A percentile compares a stretch with the other conserved stretches of the same genome.
Evolutionary conservation across 1,284 basidiomycete species (phyloP).

Genomic region (Malassezia equina): DNA sequence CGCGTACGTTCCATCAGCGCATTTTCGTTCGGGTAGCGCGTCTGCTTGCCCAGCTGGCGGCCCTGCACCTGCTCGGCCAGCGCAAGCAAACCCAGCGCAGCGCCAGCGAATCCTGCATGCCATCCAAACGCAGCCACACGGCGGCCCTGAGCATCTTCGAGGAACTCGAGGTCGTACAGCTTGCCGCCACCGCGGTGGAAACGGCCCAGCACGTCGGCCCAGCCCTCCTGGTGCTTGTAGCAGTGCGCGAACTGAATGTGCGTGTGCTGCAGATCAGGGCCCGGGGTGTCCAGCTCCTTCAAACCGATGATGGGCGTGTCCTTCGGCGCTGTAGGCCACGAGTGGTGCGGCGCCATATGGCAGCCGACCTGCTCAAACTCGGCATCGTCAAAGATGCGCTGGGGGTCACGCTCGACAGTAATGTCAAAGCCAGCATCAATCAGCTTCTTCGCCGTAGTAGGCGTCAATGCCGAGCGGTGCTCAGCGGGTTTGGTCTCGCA

Average conservation of each 20-base stretch:
- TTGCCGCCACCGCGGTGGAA: conserved; percentile 78
- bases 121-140: conserved; percentile 98
- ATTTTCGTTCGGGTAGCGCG: conserved; percentile 63
- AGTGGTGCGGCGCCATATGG: conserved; percentile 74
- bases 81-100: conserved; percentile 81
- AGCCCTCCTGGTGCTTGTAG: conserved; percentile 92
- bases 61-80: conserved; percentile 53
- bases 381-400: conserved; percentile 86
- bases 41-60: conserved; percentile 54
- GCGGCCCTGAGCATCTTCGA: conserved; percentile 71
- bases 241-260: conserved; percentile 99
- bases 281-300: conserved; percentile 70
- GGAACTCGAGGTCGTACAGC: conserved; percentile 93
- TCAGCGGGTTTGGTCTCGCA: conserved; percentile 53
- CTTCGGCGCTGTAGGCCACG: conserved; percentile 72
- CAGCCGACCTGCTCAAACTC: conserved; percentile 92
- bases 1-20: conserved; percentile 49
- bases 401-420: conserved; percentile 81
- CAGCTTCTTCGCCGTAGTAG: conserved; percentile 77
- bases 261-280: conserved; percentile 52
- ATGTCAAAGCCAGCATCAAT: conserved; percentile 86
- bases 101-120: conserved; percentile 95
- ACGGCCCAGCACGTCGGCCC: conserved; percentile 74
- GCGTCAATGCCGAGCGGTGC: conserved; percentile 83
- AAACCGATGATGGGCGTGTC: conserved; percentile 81